Evolutionary conservation across 2,329 filamentous ascomycete genomes (phyloP), one percentile per base, ranked within the genome.

Genomic region (Calonectria pseudoturangicola): DNA sequence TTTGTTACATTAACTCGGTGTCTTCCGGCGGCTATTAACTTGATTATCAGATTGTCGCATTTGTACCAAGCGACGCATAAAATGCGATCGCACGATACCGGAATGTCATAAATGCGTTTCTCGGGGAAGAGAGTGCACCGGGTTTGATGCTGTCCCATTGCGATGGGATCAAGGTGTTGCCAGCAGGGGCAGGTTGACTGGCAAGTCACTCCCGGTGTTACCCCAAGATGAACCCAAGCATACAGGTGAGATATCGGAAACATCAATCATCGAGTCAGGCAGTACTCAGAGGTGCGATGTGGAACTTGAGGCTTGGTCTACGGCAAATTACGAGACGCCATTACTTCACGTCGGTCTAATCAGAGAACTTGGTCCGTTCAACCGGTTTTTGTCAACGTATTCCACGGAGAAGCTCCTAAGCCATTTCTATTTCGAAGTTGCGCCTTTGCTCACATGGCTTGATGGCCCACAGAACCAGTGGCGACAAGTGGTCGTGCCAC

Each of bases 161-260:
- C 74, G 60, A 71, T 78, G 76, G 76, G 43, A 74, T 30, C 75
- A 77, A 45, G 75, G 76, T n/a, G 71, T 78, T 13, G 76, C 76
- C 1, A 78, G 76, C 51, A 71, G 76, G 25, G 74, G 76, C 3
- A 74, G 60, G 50, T 54, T 76, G 28, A 69, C 76, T 1, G 76
- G 76, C 5, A 76, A 70, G 21, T 51, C 58, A 1, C 27, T 58
- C 16, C 76, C 76, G 0, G 71, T 72, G 2, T 12, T 66, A 12
- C 33, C 27, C n/a, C 7, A 56, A 18, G n/a, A 48, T 36, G 28
- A 13, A 2, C 4, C 27, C 18, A 66, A 10, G 12, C 2, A 9
- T n/a, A 25, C 25, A 15, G 25, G 28, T 16, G 36, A 41, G 21
- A 2, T 16, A 33, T 16, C 25, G 3, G 28, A 43, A 15, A 21